Percentiles rank a stretch among this genome's conserved stretches.
Evolutionary conservation across 1,139 yeast species (phyloP).

Genomic region (Eremothecium gossypii): DNA sequence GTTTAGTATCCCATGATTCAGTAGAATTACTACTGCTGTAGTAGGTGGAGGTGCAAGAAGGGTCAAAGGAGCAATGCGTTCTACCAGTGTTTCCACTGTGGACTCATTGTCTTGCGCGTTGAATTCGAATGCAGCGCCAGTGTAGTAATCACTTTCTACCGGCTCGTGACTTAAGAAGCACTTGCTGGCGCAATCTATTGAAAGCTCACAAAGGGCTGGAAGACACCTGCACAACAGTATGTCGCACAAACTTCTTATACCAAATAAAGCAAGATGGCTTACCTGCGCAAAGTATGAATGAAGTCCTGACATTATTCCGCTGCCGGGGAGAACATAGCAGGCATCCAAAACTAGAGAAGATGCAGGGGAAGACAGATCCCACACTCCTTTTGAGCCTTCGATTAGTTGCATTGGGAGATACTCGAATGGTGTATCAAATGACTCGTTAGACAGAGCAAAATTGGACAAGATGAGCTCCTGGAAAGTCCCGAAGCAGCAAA

Average conservation of each 20-base stretch:
- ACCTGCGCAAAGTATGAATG: slow-evolving; percentile 35
- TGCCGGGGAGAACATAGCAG: slow-evolving; percentile 31
- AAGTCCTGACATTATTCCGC: slow-evolving; percentile 28
- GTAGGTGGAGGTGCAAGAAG: slow-evolving; percentile 28
- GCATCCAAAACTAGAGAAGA: slow-evolving; percentile 24
- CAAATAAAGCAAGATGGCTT: slow-evolving; percentile 31
- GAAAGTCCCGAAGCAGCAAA: slow-evolving; percentile 38
- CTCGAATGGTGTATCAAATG: slow-evolving; percentile 32
- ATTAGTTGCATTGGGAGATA: slow-evolving; percentile 24
- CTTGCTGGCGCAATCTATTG: slow-evolving; percentile 41
- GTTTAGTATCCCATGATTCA: slow-evolving; percentile 18
- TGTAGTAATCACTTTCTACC: slow-evolving; percentile 22
- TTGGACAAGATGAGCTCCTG: slow-evolving; percentile 38
- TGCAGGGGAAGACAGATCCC: slow-evolving; percentile 30
- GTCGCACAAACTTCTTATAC: slow-evolving; percentile 37
- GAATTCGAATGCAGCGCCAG: slow-evolving; percentile 10
- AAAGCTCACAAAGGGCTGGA: slow-evolving; percentile 29
- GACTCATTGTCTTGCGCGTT: slow-evolving; percentile 17
- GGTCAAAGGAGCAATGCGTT: slow-evolving; percentile 12
- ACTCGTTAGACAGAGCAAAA: slow-evolving; percentile 39
- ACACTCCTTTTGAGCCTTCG: slow-evolving; percentile 13
- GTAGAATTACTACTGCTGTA: slow-evolving; percentile 22
- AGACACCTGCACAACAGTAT: slow-evolving; percentile 44
- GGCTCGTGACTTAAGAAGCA: slow-evolving; percentile 33
- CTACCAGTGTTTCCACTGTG: slow-evolving; percentile 22